These are phyloP conservation scores for Astrephomene gubernaculifera DNA, from an alignment of 139 green algal species.

Conservation along the genomic window DNA sequence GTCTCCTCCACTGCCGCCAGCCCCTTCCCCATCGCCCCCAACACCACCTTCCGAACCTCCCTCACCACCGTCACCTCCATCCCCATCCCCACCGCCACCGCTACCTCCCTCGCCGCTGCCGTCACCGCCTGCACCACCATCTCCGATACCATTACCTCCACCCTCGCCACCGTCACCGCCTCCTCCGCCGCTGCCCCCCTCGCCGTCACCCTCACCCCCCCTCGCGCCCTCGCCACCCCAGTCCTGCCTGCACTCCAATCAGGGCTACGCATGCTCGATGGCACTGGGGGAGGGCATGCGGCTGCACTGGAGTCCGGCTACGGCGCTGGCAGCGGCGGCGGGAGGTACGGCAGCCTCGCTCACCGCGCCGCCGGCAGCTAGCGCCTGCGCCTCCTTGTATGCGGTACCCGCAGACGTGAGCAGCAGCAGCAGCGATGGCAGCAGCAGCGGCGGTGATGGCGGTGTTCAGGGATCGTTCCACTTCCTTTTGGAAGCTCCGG, in stretches of 20 bases:
- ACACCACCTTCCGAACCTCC: no score
- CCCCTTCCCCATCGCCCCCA: no score
- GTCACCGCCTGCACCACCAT: background rate
- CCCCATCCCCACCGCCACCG: no score
- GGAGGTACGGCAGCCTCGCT: no score
- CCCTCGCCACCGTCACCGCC: background rate
- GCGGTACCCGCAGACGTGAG: no score
- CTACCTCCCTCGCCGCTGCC: background rate
- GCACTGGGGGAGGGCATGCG: constrained; percentile 1
- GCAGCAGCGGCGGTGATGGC: background rate
- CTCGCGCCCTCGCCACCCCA: background rate
- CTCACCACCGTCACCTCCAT: no score
- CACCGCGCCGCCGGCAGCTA: background rate
- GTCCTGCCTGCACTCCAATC: background rate
- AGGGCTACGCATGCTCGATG: background rate
- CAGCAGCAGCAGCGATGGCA: no score
- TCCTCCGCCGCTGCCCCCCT: background rate
- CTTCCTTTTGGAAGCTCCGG: constrained; percentile 3
- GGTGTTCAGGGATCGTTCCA: background rate
- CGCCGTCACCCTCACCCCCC: background rate
- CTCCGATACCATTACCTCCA: background rate
- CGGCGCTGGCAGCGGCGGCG: no score
- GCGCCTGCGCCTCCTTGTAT: background rate
- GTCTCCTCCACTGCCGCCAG: no score
- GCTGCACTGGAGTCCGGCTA: constrained; percentile 4